Conservation (phyloP, 768 basidiomycete genomes). For the Udeniomyces megalosporus region DNA sequence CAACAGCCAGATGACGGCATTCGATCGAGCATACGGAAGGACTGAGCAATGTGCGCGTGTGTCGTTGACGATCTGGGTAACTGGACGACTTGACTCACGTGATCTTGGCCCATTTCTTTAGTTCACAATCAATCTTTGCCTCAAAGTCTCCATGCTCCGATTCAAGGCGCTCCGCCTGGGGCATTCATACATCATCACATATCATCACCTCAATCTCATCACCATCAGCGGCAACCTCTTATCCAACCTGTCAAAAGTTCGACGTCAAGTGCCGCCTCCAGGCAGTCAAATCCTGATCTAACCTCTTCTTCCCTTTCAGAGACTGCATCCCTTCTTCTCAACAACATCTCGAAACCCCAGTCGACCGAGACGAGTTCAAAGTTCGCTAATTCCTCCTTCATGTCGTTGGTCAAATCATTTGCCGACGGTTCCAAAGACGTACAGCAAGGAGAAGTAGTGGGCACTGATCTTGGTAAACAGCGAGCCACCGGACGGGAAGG, state of each 20-base stretch:
- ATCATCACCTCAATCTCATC: neutral
- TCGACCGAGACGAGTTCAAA: constrained; percentile 53
- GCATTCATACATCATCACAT: neutral
- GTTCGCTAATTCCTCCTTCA: constrained; percentile 67
- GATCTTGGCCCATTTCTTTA: neutral
- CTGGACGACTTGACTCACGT: neutral
- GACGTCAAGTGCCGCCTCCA: too few species aligned
- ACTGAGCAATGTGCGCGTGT: neutral
- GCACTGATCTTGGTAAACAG: too few species aligned
- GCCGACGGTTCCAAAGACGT: constrained; percentile 63
- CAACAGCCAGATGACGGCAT: neutral
- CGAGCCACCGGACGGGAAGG: constrained; percentile 7
- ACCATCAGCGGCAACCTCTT: neutral
- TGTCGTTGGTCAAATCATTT: constrained; percentile 70
- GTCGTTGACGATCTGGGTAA: too few species aligned
- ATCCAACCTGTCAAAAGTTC: too few species aligned
- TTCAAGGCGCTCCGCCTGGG: too few species aligned
- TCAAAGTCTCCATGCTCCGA: too few species aligned
- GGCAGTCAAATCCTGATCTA: too few species aligned
- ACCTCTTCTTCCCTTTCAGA: constrained; percentile 39
- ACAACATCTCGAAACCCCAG: constrained; percentile 37
- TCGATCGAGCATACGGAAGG: neutral
- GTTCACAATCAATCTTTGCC: neutral
- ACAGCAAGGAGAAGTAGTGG: constrained; percentile 60
- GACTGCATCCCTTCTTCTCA: constrained; percentile 60